Evolutionary conservation across 768 basidiomycete genomes (phyloP).

Genomic region (Cyclocybe cylindracea): DNA sequence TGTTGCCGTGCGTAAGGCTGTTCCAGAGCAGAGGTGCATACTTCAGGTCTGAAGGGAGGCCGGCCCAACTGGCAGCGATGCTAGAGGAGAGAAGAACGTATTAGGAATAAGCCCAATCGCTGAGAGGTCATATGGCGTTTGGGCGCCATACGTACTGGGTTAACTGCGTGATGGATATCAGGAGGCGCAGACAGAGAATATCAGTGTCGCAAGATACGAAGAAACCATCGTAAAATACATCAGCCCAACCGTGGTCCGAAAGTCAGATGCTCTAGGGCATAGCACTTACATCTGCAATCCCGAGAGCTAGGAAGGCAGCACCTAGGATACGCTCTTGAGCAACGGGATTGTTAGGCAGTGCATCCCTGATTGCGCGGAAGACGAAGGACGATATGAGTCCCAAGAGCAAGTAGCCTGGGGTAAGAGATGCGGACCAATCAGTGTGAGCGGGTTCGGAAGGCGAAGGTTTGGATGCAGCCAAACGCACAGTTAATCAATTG

Average conservation of each 20-base stretch:
- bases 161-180: constrained; percentile 34
- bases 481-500: constrained; percentile 67
- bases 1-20: constrained; percentile 74
- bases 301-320: constrained; percentile 63
- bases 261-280: neutral
- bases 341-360: constrained; percentile 54
- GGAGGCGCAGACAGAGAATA: constrained; percentile 1
- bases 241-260: neutral
- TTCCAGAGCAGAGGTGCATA: constrained; percentile 62
- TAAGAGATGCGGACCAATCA: constrained; percentile 1
- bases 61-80: constrained; percentile 54
- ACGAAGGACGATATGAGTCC: constrained; percentile 63
- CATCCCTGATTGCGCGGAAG: constrained; percentile 67
- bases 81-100: constrained; percentile 32
- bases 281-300: constrained; percentile 67
- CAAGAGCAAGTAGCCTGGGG: constrained; percentile 36
- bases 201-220: neutral
- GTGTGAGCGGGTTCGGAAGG: neutral
- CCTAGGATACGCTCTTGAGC: constrained; percentile 75
- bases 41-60: constrained; percentile 57
- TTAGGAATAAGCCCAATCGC: constrained; percentile 6
- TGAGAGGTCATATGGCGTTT: neutral
- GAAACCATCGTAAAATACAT: neutral
- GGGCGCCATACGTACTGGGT: constrained; percentile 53
- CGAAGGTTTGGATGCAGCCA: neutral